A percentile compares a stretch with the other conserved stretches of the same genome.
These are phyloP conservation scores for Geotrichum klebahnii DNA, from an alignment of 1,139 yeast genomes.

Conservation along the genomic window DNA sequence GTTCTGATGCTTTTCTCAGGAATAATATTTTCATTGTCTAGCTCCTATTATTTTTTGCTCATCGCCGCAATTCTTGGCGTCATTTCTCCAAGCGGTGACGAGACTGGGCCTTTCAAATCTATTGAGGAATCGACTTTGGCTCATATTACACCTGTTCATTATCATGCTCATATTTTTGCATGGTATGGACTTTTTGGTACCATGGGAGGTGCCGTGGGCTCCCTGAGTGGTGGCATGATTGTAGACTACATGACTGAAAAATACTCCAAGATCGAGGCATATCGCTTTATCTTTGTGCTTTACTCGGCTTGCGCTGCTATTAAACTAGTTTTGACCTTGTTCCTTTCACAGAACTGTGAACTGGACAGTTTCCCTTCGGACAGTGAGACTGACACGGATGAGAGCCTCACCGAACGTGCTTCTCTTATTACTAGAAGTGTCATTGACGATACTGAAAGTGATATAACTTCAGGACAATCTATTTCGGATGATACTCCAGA, in stretches of 20 bases:
- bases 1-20: conserved; percentile 71
- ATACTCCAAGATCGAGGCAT: conserved; percentile 44
- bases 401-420: conserved; percentile 6
- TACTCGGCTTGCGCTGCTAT: conserved; percentile 56
- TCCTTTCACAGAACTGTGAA: conserved; percentile 58
- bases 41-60: conserved; percentile 54
- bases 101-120: conserved; percentile 88
- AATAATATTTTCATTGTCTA: conserved; percentile 51
- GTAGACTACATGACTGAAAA: conserved; percentile 46
- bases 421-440: conserved; percentile 8
- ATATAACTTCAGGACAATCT: background rate
- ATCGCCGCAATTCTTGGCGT: conserved; percentile 64
- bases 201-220: conserved; percentile 72
- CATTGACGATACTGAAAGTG: background rate
- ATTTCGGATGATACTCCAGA: background rate
- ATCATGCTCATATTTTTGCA: conserved; percentile 73
- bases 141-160: conserved; percentile 62
- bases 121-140: conserved; percentile 86
- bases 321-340: conserved; percentile 54
- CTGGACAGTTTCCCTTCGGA: conserved; percentile 23
- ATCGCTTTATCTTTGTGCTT: conserved; percentile 54
- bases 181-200: conserved; percentile 65
- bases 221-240: conserved; percentile 60
- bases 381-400: background rate
- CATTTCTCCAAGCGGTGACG: conserved; percentile 87